Evolutionary conservation across 1,284 basidiomycete genomes (phyloP).

Genomic region (Erythrobasidium hasegawianum): DNA sequence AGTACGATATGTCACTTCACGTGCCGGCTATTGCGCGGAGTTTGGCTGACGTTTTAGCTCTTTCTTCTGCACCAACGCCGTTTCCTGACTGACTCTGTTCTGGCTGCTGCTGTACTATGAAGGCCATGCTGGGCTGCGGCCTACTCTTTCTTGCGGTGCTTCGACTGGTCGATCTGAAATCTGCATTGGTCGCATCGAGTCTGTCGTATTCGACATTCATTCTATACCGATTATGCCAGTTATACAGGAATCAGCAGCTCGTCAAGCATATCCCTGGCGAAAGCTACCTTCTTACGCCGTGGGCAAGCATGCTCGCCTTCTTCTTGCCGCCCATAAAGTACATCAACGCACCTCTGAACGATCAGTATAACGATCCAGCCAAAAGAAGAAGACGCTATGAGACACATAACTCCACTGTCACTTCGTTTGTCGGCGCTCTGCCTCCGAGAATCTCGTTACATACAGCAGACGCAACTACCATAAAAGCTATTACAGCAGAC

Average conservation of each 20-base stretch:
- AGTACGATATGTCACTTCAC: no score
- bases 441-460: conserved; percentile 9
- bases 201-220: conserved; percentile 17
- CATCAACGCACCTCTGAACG: conserved; percentile 18
- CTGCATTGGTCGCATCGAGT: not conserved
- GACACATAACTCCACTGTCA: conserved; percentile 3
- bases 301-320: conserved; percentile 8
- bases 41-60: no score
- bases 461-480: conserved; percentile 16
- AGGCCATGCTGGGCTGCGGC: not conserved
- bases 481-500: conserved; percentile 4
- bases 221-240: not conserved
- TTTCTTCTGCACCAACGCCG: no score
- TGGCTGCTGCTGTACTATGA: not conserved
- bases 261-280: conserved; percentile 16
- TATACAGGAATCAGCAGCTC: not conserved
- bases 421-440: conserved; percentile 9
- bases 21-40: no score
- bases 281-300: conserved; percentile 22
- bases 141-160: not conserved
- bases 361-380: conserved; percentile 16
- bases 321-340: conserved; percentile 22
- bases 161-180: not conserved
- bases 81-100: no score
- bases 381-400: conserved; percentile 1